A percentile compares a stretch with the other conserved stretches of the same genome.
These are phyloP conservation scores for Chlamydomonas urium DNA, from an alignment of 139 green algal genomes.

Conservation along the genomic window DNA sequence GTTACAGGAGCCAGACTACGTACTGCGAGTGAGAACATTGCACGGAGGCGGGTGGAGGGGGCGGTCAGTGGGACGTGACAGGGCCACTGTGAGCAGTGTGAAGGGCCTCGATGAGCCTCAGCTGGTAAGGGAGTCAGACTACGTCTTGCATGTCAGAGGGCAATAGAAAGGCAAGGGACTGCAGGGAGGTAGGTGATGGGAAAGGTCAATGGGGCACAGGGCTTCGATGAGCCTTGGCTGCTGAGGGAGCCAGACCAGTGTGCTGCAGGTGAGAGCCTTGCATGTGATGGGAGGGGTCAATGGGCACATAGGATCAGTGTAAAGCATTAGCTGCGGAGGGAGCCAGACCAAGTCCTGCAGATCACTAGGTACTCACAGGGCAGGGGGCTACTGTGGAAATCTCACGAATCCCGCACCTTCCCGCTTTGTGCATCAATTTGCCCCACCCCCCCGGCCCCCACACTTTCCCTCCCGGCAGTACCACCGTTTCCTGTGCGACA, in stretches of 20 bases:
- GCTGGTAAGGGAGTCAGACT: slow-evolving; percentile 53
- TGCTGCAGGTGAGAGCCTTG: background rate
- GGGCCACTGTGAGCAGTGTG: slow-evolving; percentile 88
- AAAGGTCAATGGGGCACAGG: background rate
- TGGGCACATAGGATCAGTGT: slow-evolving; percentile 86
- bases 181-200: background rate
- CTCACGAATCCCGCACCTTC: too few species aligned
- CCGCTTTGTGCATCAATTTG: slow-evolving; percentile 7
- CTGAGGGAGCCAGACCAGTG: background rate
- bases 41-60: background rate
- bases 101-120: slow-evolving; percentile 73
- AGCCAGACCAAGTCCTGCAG: too few species aligned
- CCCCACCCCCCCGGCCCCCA: background rate
- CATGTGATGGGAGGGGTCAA: background rate
- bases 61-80: background rate
- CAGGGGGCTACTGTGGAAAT: too few species aligned
- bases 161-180: too few species aligned
- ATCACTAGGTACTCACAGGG: too few species aligned
- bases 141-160: slow-evolving; percentile 46
- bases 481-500: slow-evolving; percentile 13
- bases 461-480: slow-evolving; percentile 6
- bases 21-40: background rate
- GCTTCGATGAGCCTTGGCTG: background rate
- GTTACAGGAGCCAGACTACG: background rate
- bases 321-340: slow-evolving; percentile 44